Base-by-base conservation (phyloP, 129 eudicot genomes). In the Flaveria ramosissima region DNA sequence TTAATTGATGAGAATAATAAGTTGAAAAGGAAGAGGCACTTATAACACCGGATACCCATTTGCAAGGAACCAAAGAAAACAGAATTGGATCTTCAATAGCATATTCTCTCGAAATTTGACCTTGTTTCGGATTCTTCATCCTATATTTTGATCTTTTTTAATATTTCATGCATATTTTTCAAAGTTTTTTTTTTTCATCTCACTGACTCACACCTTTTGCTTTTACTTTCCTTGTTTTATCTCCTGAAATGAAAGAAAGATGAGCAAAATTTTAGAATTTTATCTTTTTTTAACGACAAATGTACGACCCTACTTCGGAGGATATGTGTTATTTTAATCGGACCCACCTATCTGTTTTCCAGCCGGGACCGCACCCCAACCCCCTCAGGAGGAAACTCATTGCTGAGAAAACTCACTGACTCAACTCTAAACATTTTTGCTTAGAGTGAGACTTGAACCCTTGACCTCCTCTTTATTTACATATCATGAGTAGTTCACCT, bases 41-140 rank as follows among this genome's bases (percentile, higher is more conserved):
- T 27, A 27, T 27, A 52, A 13, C 50, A 46, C 6, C 47, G 17
- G 26, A 20, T 6, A 62, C 21, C 59, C 48, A 39, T 57, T 42
- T 9, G 46, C 45, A 50, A 39, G 42, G 74, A 48, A 52, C 53
- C 27, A 16, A 77, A 51, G 51, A 27, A 56, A 41, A 70, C 42
- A 77, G 46, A 77, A 77, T 42, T 42, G 81, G 81, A 77, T 68
- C 30, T 68, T 39, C 19, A 55, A 21, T 68, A 68, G 81, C 81
- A 77, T 77, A 77, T 77, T 21, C 81, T 24, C 19, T 26, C 23
- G 43, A 26, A 14, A 55, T 41, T 77, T 68, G 45, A 77, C 39
- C 45, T 52, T 20, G 30, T 21, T 51, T 68, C 20, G 26, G 73
- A 56, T 77, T 56, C 80, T 36, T 36, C 68, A 1, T 16, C 51